Evolutionary conservation across 208 protist genomes (phyloP).

Genomic region (Borovskyia barvae): DNA sequence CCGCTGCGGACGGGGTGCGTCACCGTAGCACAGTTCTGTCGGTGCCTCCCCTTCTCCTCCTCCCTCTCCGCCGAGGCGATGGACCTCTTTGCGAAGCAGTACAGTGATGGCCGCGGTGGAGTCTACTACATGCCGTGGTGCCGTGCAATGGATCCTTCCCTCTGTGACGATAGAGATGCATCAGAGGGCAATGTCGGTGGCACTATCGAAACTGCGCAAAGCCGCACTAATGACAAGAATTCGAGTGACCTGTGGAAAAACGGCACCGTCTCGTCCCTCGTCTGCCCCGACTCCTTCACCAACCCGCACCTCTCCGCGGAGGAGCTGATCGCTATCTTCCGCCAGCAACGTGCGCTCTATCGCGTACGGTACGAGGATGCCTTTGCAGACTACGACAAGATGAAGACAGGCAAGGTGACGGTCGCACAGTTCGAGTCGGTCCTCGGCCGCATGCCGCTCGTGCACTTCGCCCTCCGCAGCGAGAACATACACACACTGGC

Average conservation of each 20-base stretch:
- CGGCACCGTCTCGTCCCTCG: conserved; percentile 10
- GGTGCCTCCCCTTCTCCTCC: conserved; percentile 53
- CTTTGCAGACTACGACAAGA: conserved; percentile 81
- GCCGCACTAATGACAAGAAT: not conserved
- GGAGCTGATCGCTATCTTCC: conserved; percentile 55
- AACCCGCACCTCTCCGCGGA: conserved; percentile 43
- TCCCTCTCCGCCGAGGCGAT: conserved; percentile 24
- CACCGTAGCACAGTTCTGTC: conserved; percentile 62
- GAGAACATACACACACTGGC: conserved; percentile 65
- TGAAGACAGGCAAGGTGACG: conserved; percentile 76
- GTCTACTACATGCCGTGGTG: conserved; percentile 81
- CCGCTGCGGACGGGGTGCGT: conserved; percentile 65
- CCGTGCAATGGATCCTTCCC: conserved; percentile 49
- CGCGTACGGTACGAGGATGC: conserved; percentile 79
- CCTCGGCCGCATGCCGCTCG: conserved; percentile 75
- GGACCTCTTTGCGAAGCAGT: conserved; percentile 66
- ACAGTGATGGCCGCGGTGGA: conserved; percentile 62
- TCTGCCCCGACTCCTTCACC: conserved; percentile 14
- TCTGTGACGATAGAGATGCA: not conserved
- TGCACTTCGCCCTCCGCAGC: conserved; percentile 66
- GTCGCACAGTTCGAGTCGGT: conserved; percentile 76
- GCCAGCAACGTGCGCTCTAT: conserved; percentile 68
- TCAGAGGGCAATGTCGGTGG: not conserved
- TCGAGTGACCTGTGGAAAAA: conserved; percentile 10
- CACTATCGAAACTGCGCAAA: not conserved